Evolutionary conservation across 2,329 filamentous ascomycete species (phyloP), one percentile per base, ranked within the genome.

Genomic region (Aspergillus phoenicis): DNA sequence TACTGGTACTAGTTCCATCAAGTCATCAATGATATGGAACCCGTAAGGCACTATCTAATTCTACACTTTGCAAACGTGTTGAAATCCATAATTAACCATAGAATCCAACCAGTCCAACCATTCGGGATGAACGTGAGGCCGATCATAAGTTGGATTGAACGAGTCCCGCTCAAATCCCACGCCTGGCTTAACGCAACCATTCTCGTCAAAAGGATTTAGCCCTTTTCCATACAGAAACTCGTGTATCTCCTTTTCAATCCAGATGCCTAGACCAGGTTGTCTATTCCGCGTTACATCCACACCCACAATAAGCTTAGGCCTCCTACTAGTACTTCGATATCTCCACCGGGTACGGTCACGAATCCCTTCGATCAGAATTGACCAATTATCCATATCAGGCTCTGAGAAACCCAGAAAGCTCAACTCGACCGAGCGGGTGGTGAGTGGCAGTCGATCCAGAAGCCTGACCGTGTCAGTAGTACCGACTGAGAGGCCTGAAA

Each of bases 401-500:
- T 30, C 28, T 3, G 28, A 30, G 10, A 30, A 30, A 30, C 28
- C 10, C 28, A 30, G 8, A 11, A 30, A 30, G 48, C 73, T 77
- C 5, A 80, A 63, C 28, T 79, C 70, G 0, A 78, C 60, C 1
- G 71, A 73, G 8, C 67, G 64, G 0, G 77, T 22, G 0, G 71
- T 71, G 0, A 22, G 7, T 3, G 73, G 75, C 0, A 80, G 53
- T 0, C 52, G 57, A 1, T 51, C 41, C 13, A 79, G 69, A 1
- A 77, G 54, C 0, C 63, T 57, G 8, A 78, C 49, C 0, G 77
- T 30, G 36, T 75, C 71, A 1, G 62, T 48, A 36, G 70, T 60
- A 20, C 51, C 55, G 1, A 77, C 68, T 0, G 70, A 15, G 6
- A 74, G 71, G 13, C 62, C 51, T 0, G 66, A 70, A 1, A 79